These are phyloP conservation scores for Hibiscus tridactylites DNA, from an alignment of 345 rosid genomes.

Conservation along the genomic window DNA sequence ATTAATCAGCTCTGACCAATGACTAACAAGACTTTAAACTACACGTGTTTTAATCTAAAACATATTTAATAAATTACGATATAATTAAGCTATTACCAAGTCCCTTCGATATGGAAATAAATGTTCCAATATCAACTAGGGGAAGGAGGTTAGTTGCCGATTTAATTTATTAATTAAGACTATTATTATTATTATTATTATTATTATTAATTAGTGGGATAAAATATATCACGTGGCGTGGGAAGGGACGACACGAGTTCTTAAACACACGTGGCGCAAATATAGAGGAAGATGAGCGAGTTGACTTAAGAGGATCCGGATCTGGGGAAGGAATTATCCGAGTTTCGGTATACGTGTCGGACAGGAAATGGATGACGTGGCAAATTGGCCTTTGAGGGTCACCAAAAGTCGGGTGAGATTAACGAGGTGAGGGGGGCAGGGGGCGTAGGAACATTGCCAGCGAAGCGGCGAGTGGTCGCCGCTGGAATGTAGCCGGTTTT, in stretches of 20 bases:
- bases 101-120: background rate
- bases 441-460: background rate
- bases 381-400: background rate
- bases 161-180: no score
- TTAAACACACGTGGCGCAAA: background rate
- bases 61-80: no score
- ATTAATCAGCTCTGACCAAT: background rate
- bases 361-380: background rate
- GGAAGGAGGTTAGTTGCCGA: no score
- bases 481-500: background rate
- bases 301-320: background rate
- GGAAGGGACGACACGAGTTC: background rate
- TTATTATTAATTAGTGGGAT: background rate
- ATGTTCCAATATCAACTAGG: no score
- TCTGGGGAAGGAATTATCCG: background rate
- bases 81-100: background rate
- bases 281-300: background rate
- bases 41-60: background rate
- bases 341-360: background rate
- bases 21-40: background rate
- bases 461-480: background rate
- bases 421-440: background rate
- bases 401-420: background rate
- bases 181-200: no score
- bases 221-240: background rate